Evolutionary conservation across 768 basidiomycete genomes (phyloP).

Genomic region (Mycena capillaripes): DNA sequence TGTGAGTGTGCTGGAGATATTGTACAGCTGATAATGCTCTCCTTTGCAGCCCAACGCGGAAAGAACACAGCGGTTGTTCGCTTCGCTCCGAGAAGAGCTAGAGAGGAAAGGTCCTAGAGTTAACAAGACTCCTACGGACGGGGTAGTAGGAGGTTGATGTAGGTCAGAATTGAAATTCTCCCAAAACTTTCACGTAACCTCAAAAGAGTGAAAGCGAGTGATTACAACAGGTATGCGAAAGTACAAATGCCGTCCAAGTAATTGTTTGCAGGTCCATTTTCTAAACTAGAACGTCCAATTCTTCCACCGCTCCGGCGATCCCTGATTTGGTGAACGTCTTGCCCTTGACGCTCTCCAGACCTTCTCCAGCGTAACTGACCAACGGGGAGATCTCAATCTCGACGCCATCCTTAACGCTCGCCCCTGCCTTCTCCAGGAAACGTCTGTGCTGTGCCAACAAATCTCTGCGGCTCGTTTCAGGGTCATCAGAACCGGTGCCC

Average conservation of each 20-base stretch:
- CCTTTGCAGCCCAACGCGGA: conserved; percentile 82
- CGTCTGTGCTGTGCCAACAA: conserved; percentile 89
- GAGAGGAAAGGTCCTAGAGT: conserved; percentile 74
- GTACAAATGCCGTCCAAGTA: conserved; percentile 37
- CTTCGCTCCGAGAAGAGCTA: conserved; percentile 86
- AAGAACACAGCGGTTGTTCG: conserved; percentile 84
- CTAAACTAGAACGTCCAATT: conserved; percentile 59
- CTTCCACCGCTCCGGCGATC: conserved; percentile 72
- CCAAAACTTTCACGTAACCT: conserved; percentile 15
- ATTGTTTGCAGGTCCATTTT: conserved; percentile 38
- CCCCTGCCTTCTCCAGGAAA: conserved; percentile 88
- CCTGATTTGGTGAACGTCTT: conserved; percentile 85
- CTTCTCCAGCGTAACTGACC: conserved; percentile 94
- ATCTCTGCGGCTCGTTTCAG: conserved; percentile 91
- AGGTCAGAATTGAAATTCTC: conserved; percentile 32
- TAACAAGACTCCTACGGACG: conserved; percentile 59
- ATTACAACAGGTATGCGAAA: conserved; percentile 38
- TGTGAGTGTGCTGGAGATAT: not conserved
- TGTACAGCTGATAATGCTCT: not conserved
- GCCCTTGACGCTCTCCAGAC: conserved; percentile 83
- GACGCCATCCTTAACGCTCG: conserved; percentile 75
- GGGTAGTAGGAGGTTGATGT: conserved; percentile 59
- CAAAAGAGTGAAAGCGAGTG: conserved; percentile 26
- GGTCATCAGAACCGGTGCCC: conserved; percentile 90
- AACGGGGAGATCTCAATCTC: conserved; percentile 94